Conservation (phyloP, 805 yeast genomes). For the Yamadazyma laniorum region DNA sequence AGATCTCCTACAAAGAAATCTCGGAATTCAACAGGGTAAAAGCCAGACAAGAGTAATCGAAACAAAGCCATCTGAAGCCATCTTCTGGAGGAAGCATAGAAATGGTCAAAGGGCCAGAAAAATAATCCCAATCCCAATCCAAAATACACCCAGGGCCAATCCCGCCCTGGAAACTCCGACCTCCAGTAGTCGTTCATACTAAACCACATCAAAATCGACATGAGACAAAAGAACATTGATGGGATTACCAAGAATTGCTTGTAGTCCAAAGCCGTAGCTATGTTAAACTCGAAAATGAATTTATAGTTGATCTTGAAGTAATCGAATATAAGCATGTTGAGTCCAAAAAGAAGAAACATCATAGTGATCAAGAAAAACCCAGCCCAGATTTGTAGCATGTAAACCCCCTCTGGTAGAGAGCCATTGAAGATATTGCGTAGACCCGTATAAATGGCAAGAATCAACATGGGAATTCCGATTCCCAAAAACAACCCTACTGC, state of each 20-base stretch:
- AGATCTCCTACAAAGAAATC: slow-evolving; percentile 95
- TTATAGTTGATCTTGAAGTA: slow-evolving; percentile 78
- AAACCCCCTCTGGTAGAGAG: slow-evolving; percentile 53
- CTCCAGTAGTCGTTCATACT: slow-evolving; percentile 74
- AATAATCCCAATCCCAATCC: slow-evolving; percentile 49
- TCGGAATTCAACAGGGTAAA: slow-evolving; percentile 91
- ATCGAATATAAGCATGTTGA: slow-evolving; percentile 74
- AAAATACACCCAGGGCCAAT: slow-evolving; percentile 79
- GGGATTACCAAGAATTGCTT: slow-evolving; percentile 68
- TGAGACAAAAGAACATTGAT: slow-evolving; percentile 51
- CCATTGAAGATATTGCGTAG: slow-evolving; percentile 38
- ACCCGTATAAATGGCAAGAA: slow-evolving; percentile 55
- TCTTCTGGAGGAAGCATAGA: slow-evolving; percentile 61
- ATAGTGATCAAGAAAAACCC: slow-evolving; percentile 73
- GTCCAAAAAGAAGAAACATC: slow-evolving; percentile 60
- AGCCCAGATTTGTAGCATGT: slow-evolving; percentile 84
- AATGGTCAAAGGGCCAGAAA: slow-evolving; percentile 59
- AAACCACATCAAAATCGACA: slow-evolving; percentile 69
- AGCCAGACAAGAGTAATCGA: slow-evolving; percentile 75
- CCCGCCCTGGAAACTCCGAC: slow-evolving; percentile 53
- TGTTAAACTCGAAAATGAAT: slow-evolving; percentile 86
- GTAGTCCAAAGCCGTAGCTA: slow-evolving; percentile 61
- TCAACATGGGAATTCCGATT: slow-evolving; percentile 63
- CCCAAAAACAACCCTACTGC: slow-evolving; percentile 70
- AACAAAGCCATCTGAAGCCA: slow-evolving; percentile 76